A percentile compares a stretch with the other conserved stretches of the same genome.
Evolutionary conservation across 768 basidiomycete species (phyloP).

Genomic region (Suillus fuscotomentosus): DNA sequence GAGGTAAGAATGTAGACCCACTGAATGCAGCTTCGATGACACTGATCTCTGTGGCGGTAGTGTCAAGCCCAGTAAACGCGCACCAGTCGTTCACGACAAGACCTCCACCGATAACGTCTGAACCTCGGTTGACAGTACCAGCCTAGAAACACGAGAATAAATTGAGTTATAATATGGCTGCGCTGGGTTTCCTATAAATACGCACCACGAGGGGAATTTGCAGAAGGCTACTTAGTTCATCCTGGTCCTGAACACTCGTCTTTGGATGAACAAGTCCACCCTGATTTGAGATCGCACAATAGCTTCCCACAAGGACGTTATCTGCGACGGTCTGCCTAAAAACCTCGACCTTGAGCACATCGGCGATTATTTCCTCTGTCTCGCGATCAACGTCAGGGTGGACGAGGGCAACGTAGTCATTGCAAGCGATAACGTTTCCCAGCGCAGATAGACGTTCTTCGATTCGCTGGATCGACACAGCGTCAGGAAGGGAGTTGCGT

Average conservation of each 20-base stretch:
- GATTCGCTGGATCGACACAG: constrained; percentile 92
- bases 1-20: constrained; percentile 41
- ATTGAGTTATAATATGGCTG: constrained; percentile 1
- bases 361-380: constrained; percentile 99
- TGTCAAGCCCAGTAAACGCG: constrained; percentile 98
- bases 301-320: constrained; percentile 95
- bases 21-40: constrained; percentile 98
- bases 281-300: constrained; percentile 94
- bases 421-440: constrained; percentile 98
- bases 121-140: constrained; percentile 97
- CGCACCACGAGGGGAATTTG: constrained; percentile 93
- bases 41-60: constrained; percentile 98
- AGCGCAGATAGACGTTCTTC: constrained; percentile 97
- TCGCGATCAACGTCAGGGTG: constrained; percentile 98
- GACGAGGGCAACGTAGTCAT: constrained; percentile 98
- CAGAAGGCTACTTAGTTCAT: constrained; percentile 90
- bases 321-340: constrained; percentile 97
- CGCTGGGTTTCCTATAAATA: constrained; percentile 17
- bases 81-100: constrained; percentile 99
- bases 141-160: constrained; percentile 53
- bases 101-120: constrained; percentile 96
- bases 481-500: constrained; percentile 89
- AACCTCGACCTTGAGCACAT: constrained; percentile 98
- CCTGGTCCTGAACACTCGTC: constrained; percentile 95
- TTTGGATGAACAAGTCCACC: constrained; percentile 98